A percentile compares a stretch with the other conserved stretches of the same genome.
These are phyloP conservation scores for Marasmius oreades DNA, from an alignment of 1,284 basidiomycete genomes.

Conservation along the genomic window DNA sequence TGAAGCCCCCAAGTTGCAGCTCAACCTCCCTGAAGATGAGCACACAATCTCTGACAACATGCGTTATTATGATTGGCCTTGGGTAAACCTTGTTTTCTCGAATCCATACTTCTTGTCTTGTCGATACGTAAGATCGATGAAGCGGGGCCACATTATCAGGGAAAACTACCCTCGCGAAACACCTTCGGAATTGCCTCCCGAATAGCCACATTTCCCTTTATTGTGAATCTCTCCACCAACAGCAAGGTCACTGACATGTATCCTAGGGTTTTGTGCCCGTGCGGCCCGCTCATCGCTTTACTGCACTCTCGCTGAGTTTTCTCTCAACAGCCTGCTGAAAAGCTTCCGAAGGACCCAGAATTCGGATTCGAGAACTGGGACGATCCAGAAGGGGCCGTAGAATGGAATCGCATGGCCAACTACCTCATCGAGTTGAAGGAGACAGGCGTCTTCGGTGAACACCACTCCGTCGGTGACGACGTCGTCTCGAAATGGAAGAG, in stretches of 20 bases:
- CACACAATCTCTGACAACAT: background rate
- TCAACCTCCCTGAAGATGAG: background rate
- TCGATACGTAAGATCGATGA: background rate
- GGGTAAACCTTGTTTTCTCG: background rate
- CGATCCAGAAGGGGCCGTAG: conserved; percentile 1
- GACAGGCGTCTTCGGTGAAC: background rate
- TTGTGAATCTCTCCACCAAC: background rate
- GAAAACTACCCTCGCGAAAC: conserved; percentile 6
- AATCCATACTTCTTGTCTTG: background rate
- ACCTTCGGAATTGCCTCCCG: conserved; percentile 2
- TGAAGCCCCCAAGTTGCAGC: background rate
- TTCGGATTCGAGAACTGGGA: conserved; percentile 3
- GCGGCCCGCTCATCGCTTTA: background rate
- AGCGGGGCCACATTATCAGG: conserved; percentile 3
- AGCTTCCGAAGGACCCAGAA: conserved; percentile 1
- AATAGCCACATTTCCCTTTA: background rate
- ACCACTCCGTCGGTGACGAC: background rate
- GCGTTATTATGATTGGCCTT: background rate
- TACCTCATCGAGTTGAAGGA: conserved; percentile 3
- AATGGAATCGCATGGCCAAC: conserved; percentile 4
- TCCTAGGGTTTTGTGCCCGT: conserved; percentile 4
- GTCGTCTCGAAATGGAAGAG: background rate
- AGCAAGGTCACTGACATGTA: background rate
- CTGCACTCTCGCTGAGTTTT: background rate
- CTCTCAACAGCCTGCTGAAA: conserved; percentile 1